Conservation (phyloP, 306 rosid species). For the Bauhinia variegata region DNA sequence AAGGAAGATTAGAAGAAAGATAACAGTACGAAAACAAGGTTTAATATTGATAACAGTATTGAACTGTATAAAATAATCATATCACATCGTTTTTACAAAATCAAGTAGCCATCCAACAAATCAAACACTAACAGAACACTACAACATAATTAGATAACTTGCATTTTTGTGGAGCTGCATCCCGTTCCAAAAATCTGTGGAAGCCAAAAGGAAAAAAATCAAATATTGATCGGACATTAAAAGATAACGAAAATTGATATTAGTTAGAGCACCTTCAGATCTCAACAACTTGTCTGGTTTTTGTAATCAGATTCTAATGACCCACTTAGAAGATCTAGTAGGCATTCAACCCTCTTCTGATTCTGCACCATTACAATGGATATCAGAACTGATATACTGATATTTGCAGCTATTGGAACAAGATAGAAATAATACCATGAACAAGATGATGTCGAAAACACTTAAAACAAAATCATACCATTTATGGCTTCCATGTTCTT, state of each 20-base stretch:
- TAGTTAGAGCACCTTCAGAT: not conserved
- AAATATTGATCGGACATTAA: too few relatives aligned
- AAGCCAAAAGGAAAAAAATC: not conserved
- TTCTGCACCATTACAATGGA: constrained; percentile 52
- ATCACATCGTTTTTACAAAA: too few relatives aligned
- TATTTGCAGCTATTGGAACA: too few relatives aligned
- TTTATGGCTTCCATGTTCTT: constrained; percentile 89
- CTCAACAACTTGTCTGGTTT: constrained; percentile 5
- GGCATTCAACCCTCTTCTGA: constrained; percentile 63
- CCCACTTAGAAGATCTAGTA: not conserved
- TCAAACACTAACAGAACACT: not conserved
- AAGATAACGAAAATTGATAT: not conserved
- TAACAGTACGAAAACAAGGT: too few relatives aligned
- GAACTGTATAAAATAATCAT: too few relatives aligned
- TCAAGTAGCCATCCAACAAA: too few relatives aligned
- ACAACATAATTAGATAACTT: constrained; percentile 5
- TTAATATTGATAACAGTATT: too few relatives aligned
- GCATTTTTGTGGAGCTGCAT: not conserved
- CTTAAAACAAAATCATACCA: constrained; percentile 50
- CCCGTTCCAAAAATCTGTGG: too few relatives aligned
- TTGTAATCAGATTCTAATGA: constrained; percentile 18
- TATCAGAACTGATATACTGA: constrained; percentile 32
- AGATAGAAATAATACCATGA: too few relatives aligned
- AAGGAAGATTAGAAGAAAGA: too few relatives aligned
- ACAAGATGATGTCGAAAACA: constrained; percentile 15